phyloP scores from a whole-genome alignment of 805 yeast species.

The Sungouiozyma ichnusensis region DNA sequence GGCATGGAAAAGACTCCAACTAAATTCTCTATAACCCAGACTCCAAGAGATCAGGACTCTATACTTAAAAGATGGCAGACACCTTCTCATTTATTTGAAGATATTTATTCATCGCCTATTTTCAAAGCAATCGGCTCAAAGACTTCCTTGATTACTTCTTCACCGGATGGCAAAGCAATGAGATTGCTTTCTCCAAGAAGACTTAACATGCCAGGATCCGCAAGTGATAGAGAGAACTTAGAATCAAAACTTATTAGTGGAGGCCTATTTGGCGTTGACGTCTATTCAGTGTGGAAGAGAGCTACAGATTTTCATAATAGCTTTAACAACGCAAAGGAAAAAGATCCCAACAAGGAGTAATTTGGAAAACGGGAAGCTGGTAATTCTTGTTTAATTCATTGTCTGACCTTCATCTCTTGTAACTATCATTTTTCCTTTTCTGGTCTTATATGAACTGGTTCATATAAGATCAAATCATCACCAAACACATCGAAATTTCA shows the following conservation, averaged over 20 bases:
- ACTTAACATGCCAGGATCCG: slow-evolving; percentile 6
- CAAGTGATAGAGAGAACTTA: slow-evolving; percentile 2
- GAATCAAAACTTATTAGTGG: slow-evolving; percentile 21
- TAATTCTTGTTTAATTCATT: slow-evolving; percentile 6
- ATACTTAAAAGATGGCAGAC: slow-evolving; percentile 25
- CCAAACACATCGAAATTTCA: no score
- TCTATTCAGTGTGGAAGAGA: slow-evolving; percentile 28
- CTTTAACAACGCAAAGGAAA: not conserved
- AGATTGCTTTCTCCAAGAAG: slow-evolving; percentile 13
- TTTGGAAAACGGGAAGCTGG: slow-evolving; percentile 8
- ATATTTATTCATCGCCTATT: slow-evolving; percentile 25
- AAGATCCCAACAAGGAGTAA: not conserved
- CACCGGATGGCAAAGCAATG: slow-evolving; percentile 11
- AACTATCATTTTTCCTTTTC: not conserved
- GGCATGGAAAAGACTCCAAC: slow-evolving; percentile 18
- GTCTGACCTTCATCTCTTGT: slow-evolving; percentile 1
- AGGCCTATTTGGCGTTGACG: slow-evolving; percentile 28
- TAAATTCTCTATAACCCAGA: slow-evolving; percentile 11
- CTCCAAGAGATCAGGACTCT: slow-evolving; percentile 15
- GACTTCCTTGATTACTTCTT: slow-evolving; percentile 11
- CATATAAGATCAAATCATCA: not conserved
- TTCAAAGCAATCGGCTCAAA: slow-evolving; percentile 15
- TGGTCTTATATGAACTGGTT: not conserved
- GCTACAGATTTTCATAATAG: slow-evolving; percentile 13
- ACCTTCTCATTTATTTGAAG: slow-evolving; percentile 27